Base-by-base conservation (phyloP, 108 stramenopile genomes). In the Stephanodiscus triporus region DNA sequence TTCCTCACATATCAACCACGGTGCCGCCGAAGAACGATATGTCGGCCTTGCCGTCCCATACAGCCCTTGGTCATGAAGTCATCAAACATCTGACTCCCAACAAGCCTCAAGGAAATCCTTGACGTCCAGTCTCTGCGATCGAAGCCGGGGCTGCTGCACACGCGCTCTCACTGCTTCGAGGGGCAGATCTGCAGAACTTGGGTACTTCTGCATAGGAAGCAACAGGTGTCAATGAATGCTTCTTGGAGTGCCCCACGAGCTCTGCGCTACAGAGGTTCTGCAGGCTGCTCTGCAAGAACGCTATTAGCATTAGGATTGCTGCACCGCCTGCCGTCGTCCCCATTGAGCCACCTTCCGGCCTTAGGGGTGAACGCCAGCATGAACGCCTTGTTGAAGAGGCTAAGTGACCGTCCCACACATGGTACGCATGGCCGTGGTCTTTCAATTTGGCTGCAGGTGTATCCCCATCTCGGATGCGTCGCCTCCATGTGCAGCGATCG, bases 191-290 rank as follows among this genome's bases (percentile, higher is more conserved):
- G 14, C 92, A 57, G 67, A 83, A 92, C 38, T 91, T 92, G 34
- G 85, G 73, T 91, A 95, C 47, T 89, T 91, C n/a, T 86, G 84
- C 48, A 72, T 64, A 95, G 66, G 58, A 86, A 89, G 26, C 91
- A 86, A 71, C 86, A 92, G 3, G 89, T 87, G 47, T 91, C 88
- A 62, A 95, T 66, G 54, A 95, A 95, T 0, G 86, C 88, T 71
- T 93, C 92, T 57, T 93, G 92, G 6, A 93, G 89, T 0, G 89
- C 87, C 92, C 92, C 92, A 93, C 55, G 86, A 73, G 17, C 86
- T 86, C 49, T 91, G 89, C 56, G 81, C 82, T n/a, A 10, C 88
- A 63, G 11, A 84, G 50, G 14, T 78, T 66, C 48, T 84, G 72
- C 68, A 83, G 84, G 38, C 87, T 83, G 13, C n/a, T n/a, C n/a